Conservation (phyloP, 2,329 filamentous ascomycete genomes). For the Cadophora malorum region DNA sequence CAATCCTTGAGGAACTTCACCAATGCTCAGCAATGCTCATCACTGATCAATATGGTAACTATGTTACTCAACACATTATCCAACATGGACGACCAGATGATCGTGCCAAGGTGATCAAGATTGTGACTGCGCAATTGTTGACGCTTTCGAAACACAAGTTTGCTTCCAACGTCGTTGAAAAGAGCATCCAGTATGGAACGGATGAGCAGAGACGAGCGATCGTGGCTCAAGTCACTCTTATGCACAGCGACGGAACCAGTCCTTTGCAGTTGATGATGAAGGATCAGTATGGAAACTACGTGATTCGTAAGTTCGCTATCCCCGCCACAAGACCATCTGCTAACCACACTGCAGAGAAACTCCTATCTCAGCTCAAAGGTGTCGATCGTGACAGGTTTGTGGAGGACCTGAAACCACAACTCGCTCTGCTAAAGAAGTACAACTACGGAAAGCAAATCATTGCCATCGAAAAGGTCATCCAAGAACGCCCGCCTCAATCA, state of each 20-base stretch:
- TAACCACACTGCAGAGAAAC: slow-evolving; percentile 69
- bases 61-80: slow-evolving; percentile 93
- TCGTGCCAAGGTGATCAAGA: slow-evolving; percentile 71
- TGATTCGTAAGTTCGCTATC: slow-evolving; percentile 77
- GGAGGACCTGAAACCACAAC: slow-evolving; percentile 67
- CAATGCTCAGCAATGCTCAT: slow-evolving; percentile 74
- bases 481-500: slow-evolving; percentile 34
- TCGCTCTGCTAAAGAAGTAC: slow-evolving; percentile 67
- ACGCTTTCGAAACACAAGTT: slow-evolving; percentile 91
- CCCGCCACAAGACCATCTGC: background rate
- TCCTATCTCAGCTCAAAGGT: slow-evolving; percentile 69
- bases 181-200: slow-evolving; percentile 78
- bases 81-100: slow-evolving; percentile 77
- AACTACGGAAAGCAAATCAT: slow-evolving; percentile 71
- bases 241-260: slow-evolving; percentile 68
- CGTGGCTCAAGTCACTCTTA: slow-evolving; percentile 64
- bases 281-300: slow-evolving; percentile 95
- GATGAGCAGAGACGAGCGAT: slow-evolving; percentile 74
- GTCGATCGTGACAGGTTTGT: slow-evolving; percentile 65
- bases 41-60: slow-evolving; percentile 91
- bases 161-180: slow-evolving; percentile 96
- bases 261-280: slow-evolving; percentile 81
- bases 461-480: slow-evolving; percentile 65
- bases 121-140: slow-evolving; percentile 76
- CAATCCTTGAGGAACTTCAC: slow-evolving; percentile 81